Evolutionary conservation across 345 rosid species (phyloP).

Genomic region (Citrus sp.): DNA sequence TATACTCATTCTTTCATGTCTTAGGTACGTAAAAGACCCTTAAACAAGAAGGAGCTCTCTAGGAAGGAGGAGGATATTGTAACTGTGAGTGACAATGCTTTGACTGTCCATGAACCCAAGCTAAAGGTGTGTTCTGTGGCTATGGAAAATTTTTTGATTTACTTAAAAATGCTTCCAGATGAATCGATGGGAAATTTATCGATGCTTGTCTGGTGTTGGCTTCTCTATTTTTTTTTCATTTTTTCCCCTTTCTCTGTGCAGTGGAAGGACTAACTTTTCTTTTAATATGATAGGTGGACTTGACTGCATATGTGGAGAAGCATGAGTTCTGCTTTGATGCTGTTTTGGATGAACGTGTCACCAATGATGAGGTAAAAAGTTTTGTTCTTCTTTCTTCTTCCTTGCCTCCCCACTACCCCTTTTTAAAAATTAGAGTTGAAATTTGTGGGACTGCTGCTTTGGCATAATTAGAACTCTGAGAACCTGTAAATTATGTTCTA

Average conservation of each 20-base stretch:
- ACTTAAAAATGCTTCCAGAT: neutral
- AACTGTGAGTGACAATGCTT: constrained; percentile 59
- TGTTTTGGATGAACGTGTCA: constrained; percentile 77
- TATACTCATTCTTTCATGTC: constrained; percentile 6
- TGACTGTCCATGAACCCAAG: constrained; percentile 91
- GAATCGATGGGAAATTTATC: neutral
- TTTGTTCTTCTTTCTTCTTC: neutral
- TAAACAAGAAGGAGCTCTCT: constrained; percentile 84
- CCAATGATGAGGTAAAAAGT: constrained; percentile 84
- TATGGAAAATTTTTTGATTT: neutral
- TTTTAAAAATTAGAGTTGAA: neutral
- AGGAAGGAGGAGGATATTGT: constrained; percentile 95
- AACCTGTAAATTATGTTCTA: neutral
- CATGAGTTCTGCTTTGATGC: constrained; percentile 99
- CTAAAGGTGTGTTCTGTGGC: constrained; percentile 65
- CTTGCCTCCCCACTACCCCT: neutral
- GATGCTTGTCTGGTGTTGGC: neutral
- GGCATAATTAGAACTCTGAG: neutral
- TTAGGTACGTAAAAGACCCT: constrained; percentile 93
- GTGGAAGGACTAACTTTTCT: constrained; percentile 14
- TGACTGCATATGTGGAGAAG: constrained; percentile 97
- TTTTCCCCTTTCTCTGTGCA: neutral
- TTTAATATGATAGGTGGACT: constrained; percentile 79
- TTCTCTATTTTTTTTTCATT: neutral
- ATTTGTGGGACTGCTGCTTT: neutral